Percentiles rank a stretch among this genome's conserved stretches.
These are phyloP conservation scores for Phyllosticta citriasiana DNA, from an alignment of 2,329 filamentous ascomycete genomes.

Conservation along the genomic window DNA sequence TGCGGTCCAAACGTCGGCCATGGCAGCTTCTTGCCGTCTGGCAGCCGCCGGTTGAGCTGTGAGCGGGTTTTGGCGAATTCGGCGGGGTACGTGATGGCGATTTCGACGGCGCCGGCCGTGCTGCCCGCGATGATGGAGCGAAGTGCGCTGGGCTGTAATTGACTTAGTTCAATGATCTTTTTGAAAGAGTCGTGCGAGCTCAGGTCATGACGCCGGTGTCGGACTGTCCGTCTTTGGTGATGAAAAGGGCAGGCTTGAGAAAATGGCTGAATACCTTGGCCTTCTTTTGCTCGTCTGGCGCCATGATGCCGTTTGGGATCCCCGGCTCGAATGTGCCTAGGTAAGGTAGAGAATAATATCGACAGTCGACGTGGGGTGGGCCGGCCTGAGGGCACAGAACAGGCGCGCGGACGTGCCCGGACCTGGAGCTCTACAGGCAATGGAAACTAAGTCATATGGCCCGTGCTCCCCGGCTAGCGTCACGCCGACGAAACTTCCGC, in stretches of 20 bases:
- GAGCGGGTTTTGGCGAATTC: constrained; percentile 95
- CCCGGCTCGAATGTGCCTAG: background rate
- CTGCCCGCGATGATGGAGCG: constrained; percentile 88
- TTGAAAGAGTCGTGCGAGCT: background rate
- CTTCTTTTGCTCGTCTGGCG: constrained; percentile 11
- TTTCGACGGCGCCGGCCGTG: constrained; percentile 90
- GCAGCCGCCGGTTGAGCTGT: constrained; percentile 78
- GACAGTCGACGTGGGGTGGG: background rate
- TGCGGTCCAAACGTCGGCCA: constrained; percentile 89
- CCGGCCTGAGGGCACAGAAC: background rate
- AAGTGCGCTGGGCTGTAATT: constrained; percentile 58
- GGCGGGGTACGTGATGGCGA: constrained; percentile 88
- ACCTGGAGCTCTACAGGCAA: background rate
- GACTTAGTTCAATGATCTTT: background rate
- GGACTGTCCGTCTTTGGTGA: background rate
- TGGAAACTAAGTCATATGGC: background rate
- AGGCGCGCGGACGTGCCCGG: background rate
- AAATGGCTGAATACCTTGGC: constrained; percentile 1
- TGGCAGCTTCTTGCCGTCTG: constrained; percentile 75
- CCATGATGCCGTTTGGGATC: constrained; percentile 3
- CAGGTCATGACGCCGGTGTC: background rate
- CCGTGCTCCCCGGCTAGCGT: constrained; percentile 1
- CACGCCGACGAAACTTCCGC: constrained; percentile 5
- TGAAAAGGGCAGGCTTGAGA: background rate
- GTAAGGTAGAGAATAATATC: background rate